Percentiles rank a stretch among this genome's conserved stretches.
Conservation (phyloP, 2,329 filamentous ascomycete genomes). For the Trichoderma pleuroti region DNA sequence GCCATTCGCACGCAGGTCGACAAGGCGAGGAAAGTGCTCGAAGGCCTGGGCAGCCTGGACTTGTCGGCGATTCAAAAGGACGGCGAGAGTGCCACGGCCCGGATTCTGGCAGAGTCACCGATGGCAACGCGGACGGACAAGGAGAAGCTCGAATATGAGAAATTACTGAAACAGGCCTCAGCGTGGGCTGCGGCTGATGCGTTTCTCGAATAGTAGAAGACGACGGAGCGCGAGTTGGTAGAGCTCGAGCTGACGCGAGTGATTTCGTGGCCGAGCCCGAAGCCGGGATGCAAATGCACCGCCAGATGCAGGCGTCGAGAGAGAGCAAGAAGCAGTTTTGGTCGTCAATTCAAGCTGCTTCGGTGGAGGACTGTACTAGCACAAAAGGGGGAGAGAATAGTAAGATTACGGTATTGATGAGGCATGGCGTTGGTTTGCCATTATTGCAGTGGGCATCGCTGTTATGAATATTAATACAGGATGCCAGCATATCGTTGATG, state of each 20-base stretch:
- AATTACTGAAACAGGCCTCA: slow-evolving; percentile 31
- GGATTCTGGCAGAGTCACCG: neutral
- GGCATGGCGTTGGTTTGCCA: no score
- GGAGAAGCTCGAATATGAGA: slow-evolving; percentile 21
- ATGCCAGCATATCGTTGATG: neutral
- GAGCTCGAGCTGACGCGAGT: neutral
- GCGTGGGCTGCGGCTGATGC: slow-evolving; percentile 44
- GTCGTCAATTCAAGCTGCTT: neutral
- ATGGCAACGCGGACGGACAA: slow-evolving; percentile 1
- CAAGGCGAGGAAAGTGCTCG: slow-evolving; percentile 70
- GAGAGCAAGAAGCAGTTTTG: neutral
- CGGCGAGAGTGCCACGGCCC: slow-evolving; percentile 18
- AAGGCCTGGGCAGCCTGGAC: slow-evolving; percentile 59
- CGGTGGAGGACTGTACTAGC: neutral
- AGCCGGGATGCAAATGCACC: neutral
- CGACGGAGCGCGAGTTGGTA: neutral
- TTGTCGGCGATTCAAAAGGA: slow-evolving; percentile 22
- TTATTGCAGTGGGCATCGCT: neutral
- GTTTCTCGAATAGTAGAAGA: slow-evolving; percentile 34
- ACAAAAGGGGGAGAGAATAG: neutral
- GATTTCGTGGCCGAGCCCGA: neutral
- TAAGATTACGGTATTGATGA: neutral
- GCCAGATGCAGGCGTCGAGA: neutral
- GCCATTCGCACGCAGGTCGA: slow-evolving; percentile 64
- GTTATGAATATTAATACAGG: neutral